Evolutionary conservation across 345 rosid genomes (phyloP), one percentile per base, ranked within the genome.

Genomic region (Eucalyptus globulus): DNA sequence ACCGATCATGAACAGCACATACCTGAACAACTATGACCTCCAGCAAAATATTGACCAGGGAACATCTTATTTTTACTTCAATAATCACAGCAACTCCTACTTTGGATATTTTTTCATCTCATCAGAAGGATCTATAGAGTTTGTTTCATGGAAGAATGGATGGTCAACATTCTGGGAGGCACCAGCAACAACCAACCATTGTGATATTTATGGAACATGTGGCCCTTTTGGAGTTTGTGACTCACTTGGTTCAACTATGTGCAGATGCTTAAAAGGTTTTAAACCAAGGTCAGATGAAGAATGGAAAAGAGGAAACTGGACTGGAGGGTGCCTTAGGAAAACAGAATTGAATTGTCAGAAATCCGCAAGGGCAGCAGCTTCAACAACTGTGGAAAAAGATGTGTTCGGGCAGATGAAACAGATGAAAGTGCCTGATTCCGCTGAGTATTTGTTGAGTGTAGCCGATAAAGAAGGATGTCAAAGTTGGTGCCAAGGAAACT

Each of bases 221-320:
- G 95, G 93, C 26, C 56, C 69, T 10, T 88, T 87, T 62, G 91
- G 93, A 11, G 87, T 89, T 9, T 92, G 94, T 69, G 91, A 92
- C 22, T 49, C 65, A 1, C 9, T 40, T 22, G 87, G 51, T 17
- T 31, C 7, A 27, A 81, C 87, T 26, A 45, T 53, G n/a, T 92
- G 94, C 86, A 83, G 6, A 6, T 94, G 94, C 58, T 65, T 93
- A n/a, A 67, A 86, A 10, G 94, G 94, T 8, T 94, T 94, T 54
- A 87, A 88, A 47, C 95, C 95, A 8, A 91, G 81, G 62, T 81
- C 80, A 17, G n/a, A 26, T 3, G 31, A 44, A 22, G 88, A 86
- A 60, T 89, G 91, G 94, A 67, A 49, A n/a, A 24, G 54, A 43
- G 87, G 91, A 67, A 91, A 90, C 86, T 88, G 91, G 58, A 86